phyloP scores from a whole-genome alignment of 306 rosid species.

The Leucaena leucocephala region DNA sequence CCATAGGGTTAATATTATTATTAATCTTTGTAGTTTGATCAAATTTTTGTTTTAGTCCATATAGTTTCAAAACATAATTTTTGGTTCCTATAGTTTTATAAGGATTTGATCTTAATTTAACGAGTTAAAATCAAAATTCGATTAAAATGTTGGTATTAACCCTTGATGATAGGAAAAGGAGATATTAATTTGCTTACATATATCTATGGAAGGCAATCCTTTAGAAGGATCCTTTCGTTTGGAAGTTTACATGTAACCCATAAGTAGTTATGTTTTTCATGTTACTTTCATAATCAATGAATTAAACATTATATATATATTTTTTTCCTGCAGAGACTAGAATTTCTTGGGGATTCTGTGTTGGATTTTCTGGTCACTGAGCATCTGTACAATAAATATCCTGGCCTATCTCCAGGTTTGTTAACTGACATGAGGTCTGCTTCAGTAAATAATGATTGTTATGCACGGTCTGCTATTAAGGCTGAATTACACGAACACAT shows the following conservation, averaged over 20 bases:
- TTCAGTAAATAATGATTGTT: conserved; percentile 74
- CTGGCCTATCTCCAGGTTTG: conserved; percentile 65
- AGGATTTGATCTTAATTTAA: too few species aligned
- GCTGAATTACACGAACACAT: conserved; percentile 64
- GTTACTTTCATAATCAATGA: conserved; percentile 7
- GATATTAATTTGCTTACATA: too few species aligned
- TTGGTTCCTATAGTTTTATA: too few species aligned
- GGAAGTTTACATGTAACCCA: background rate
- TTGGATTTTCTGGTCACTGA: conserved; percentile 69
- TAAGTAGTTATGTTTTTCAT: conserved; percentile 1
- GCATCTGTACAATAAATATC: conserved; percentile 61
- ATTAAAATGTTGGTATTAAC: too few species aligned
- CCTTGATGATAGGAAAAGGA: background rate
- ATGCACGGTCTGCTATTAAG: conserved; percentile 66
- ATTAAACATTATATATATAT: conserved; percentile 20
- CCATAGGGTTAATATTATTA: background rate
- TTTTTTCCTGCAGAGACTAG: conserved; percentile 61
- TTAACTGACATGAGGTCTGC: conserved; percentile 87
- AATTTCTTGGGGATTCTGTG: conserved; percentile 79
- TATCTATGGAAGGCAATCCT: background rate
- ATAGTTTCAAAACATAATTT: too few species aligned
- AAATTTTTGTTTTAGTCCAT: too few species aligned
- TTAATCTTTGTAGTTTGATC: too few species aligned
- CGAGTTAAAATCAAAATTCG: too few species aligned
- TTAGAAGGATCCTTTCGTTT: background rate